Conservation (phyloP, 2,329 filamentous ascomycete species). For the Colletotrichum higginsianum region DNA sequence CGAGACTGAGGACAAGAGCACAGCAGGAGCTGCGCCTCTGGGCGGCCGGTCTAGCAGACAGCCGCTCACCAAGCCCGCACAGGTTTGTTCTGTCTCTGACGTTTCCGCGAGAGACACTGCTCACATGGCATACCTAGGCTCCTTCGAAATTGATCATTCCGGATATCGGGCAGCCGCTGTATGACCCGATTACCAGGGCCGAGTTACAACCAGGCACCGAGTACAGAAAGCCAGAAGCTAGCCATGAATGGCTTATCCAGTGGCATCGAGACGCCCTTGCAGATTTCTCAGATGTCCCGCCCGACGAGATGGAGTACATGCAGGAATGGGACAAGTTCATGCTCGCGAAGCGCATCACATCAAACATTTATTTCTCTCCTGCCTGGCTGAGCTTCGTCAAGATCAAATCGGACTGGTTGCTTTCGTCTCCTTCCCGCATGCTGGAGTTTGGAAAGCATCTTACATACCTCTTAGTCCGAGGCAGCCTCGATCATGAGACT, state of each 20-base stretch:
- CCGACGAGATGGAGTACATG: constrained; percentile 71
- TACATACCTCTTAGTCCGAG: constrained; percentile 64
- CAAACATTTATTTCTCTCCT: constrained; percentile 66
- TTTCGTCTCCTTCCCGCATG: constrained; percentile 61
- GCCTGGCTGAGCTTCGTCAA: constrained; percentile 67
- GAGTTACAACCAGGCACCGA: constrained; percentile 64
- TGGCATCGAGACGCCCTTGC: constrained; percentile 71
- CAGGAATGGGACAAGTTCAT: constrained; percentile 72
- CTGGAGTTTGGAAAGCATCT: constrained; percentile 70
- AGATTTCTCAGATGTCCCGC: constrained; percentile 70
- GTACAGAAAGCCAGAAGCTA: constrained; percentile 58
- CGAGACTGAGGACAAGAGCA: constrained; percentile 49
- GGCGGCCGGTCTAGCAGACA: constrained; percentile 25
- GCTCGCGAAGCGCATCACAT: constrained; percentile 65
- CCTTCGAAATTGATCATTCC: constrained; percentile 58
- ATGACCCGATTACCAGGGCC: constrained; percentile 70
- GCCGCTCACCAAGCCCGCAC: constrained; percentile 4
- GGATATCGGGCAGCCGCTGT: constrained; percentile 67
- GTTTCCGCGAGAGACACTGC: not conserved
- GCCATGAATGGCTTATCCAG: constrained; percentile 70
- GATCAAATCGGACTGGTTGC: constrained; percentile 68
- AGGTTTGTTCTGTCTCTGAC: constrained; percentile 5
- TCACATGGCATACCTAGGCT: constrained; percentile 18
- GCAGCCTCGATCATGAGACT: constrained; percentile 61
- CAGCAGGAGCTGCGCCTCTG: constrained; percentile 23